phyloP scores from a whole-genome alignment of 2,329 filamentous ascomycete genomes.

The Aureobasidium sp. region DNA sequence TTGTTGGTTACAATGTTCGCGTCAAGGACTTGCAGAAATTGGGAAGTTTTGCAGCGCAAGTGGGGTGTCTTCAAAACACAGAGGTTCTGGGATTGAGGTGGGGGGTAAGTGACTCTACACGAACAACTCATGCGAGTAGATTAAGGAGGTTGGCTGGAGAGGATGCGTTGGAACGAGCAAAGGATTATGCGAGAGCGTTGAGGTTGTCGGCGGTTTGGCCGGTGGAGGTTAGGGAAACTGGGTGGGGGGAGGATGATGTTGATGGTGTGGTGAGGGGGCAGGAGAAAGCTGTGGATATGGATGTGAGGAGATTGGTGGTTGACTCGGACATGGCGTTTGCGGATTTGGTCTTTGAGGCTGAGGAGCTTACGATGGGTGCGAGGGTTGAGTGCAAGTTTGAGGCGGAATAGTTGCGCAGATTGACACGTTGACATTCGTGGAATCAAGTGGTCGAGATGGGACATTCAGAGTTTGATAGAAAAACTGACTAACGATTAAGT shows the following conservation, averaged over 20 bases:
- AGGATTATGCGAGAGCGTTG: slow-evolving; percentile 7
- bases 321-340: background rate
- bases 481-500: background rate
- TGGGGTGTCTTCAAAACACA: background rate
- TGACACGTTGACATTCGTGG: background rate
- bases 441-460: background rate
- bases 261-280: background rate
- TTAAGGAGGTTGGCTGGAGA: background rate
- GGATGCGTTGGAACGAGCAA: slow-evolving; percentile 6
- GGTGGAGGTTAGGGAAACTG: background rate
- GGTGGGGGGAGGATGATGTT: background rate
- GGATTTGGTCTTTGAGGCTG: slow-evolving; percentile 9
- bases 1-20: background rate
- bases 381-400: slow-evolving; percentile 7
- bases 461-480: too few species aligned
- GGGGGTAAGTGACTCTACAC: background rate
- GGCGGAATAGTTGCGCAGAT: background rate
- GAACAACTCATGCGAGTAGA: background rate
- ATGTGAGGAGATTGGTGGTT: background rate
- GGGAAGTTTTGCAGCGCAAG: background rate
- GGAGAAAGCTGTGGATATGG: background rate
- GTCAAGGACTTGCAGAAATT: background rate
- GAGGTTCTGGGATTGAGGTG: background rate
- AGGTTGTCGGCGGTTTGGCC: background rate
- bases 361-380: slow-evolving; percentile 3